A percentile compares a stretch with the other conserved stretches of the same genome.
phyloP scores from a whole-genome alignment of 2,329 filamentous ascomycete genomes.

The Colletotrichum camelliae region DNA sequence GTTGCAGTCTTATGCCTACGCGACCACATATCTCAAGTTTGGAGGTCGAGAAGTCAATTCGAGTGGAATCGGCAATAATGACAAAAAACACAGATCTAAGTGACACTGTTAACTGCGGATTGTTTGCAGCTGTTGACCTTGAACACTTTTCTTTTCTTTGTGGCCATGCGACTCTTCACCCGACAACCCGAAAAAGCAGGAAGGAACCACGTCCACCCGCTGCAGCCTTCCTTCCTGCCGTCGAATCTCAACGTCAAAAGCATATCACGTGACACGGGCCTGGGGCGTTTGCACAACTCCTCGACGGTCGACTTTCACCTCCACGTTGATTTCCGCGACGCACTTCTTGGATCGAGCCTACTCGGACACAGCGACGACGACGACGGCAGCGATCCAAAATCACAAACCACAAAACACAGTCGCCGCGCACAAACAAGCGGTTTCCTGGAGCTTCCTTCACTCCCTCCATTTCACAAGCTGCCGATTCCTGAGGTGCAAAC shows the following conservation, averaged over 20 bases:
- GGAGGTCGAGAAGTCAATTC: too few relatives aligned
- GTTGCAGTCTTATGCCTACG: too few relatives aligned
- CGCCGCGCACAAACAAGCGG: neutral
- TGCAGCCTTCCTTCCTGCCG: neutral
- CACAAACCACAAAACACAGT: neutral
- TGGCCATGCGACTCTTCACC: neutral
- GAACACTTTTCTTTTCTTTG: too few relatives aligned
- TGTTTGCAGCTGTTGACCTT: too few relatives aligned
- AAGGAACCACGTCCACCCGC: neutral
- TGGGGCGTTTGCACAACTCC: neutral
- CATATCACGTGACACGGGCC: neutral
- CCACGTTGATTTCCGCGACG: neutral
- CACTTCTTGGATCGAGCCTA: neutral
- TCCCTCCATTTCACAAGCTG: neutral
- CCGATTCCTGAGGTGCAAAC: accelerated
- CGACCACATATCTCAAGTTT: too few relatives aligned
- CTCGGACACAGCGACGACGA: neutral
- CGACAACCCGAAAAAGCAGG: neutral
- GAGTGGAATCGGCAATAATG: too few relatives aligned
- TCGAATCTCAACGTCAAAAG: neutral
- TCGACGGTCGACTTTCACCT: neutral
- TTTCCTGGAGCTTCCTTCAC: neutral
- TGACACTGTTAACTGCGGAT: too few relatives aligned
- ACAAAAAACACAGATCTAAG: too few relatives aligned
- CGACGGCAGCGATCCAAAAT: neutral